phyloP scores from a whole-genome alignment of 805 yeast genomes.

The Yamadazyma sp. region DNA sequence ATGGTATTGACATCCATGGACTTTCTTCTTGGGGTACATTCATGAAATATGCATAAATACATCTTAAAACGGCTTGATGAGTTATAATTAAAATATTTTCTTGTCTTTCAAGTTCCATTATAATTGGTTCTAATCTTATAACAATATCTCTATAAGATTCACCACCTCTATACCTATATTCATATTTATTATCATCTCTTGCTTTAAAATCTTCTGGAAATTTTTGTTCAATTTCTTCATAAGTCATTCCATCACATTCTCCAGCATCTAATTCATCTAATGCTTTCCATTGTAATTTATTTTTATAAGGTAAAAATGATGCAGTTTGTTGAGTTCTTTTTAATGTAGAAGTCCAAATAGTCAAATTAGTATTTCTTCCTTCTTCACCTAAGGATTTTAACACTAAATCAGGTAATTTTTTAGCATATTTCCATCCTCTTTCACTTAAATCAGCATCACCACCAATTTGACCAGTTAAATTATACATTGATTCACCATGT shows the following conservation, averaged over 20 bases:
- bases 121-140: conserved; percentile 91
- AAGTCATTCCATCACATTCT: conserved; percentile 94
- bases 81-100: conserved; percentile 94
- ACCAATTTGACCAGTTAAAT: conserved; percentile 91
- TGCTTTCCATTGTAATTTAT: conserved; percentile 90
- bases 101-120: conserved; percentile 97
- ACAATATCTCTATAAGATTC: conserved; percentile 96
- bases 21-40: conserved; percentile 95
- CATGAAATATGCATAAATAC: conserved; percentile 97
- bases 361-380: conserved; percentile 51
- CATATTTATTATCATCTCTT: conserved; percentile 93
- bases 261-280: conserved; percentile 97
- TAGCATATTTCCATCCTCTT: conserved; percentile 81
- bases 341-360: conserved; percentile 95
- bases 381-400: conserved; percentile 60
- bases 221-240: conserved; percentile 79
- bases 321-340: conserved; percentile 93
- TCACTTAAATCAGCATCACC: conserved; percentile 87
- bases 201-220: conserved; percentile 96
- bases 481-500: conserved; percentile 93
- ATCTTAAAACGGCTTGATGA: conserved; percentile 95
- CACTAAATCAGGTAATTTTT: conserved; percentile 75
- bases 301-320: conserved; percentile 68
- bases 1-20: conserved; percentile 99
- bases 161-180: conserved; percentile 94